Evolutionary conservation across 1,284 basidiomycete genomes (phyloP).

Genomic region (Jaminaea rosea): DNA sequence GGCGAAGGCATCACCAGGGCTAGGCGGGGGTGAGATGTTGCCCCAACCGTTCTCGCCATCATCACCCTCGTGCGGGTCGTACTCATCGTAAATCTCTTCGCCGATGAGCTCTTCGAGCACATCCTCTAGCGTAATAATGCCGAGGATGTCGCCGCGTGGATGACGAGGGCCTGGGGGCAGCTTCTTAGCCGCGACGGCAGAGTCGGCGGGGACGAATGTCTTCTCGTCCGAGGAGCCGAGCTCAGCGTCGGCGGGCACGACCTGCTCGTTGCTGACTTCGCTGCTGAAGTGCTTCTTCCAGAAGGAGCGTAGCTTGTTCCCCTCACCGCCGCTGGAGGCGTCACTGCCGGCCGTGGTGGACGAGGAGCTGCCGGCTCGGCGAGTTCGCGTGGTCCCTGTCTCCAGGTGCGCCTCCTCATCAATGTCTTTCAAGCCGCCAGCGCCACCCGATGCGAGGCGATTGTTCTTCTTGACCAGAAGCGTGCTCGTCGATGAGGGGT

Average conservation of each 20-base stretch:
- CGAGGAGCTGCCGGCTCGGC: neutral
- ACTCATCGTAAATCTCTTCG: slow-evolving; percentile 44
- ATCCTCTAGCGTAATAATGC: slow-evolving; percentile 87
- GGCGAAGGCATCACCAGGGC: too few species aligned
- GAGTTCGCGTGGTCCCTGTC: neutral
- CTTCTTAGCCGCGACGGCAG: slow-evolving; percentile 9
- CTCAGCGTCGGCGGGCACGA: slow-evolving; percentile 72
- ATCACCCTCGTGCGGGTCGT: slow-evolving; percentile 32
- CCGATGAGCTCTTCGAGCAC: slow-evolving; percentile 62
- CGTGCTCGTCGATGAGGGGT: slow-evolving; percentile 15
- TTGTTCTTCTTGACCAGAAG: too few species aligned
- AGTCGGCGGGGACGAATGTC: slow-evolving; percentile 50
- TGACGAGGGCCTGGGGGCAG: slow-evolving; percentile 9
- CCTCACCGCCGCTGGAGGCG: slow-evolving; percentile 8
- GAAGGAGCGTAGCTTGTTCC: slow-evolving; percentile 9
- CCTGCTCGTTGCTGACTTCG: slow-evolving; percentile 59
- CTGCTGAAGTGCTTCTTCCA: slow-evolving; percentile 13
- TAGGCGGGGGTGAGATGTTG: neutral
- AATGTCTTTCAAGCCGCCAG: slow-evolving; percentile 23
- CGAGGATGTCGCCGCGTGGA: slow-evolving; percentile 50
- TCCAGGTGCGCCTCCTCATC: slow-evolving; percentile 33
- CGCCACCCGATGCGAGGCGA: neutral
- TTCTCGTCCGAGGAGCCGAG: slow-evolving; percentile 62
- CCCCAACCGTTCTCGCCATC: neutral
- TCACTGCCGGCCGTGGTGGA: neutral